Percentiles rank a stretch among this genome's conserved stretches.
These are phyloP conservation scores for Alternaria incomplexa DNA, from an alignment of 2,329 filamentous ascomycete genomes.

Conservation along the genomic window DNA sequence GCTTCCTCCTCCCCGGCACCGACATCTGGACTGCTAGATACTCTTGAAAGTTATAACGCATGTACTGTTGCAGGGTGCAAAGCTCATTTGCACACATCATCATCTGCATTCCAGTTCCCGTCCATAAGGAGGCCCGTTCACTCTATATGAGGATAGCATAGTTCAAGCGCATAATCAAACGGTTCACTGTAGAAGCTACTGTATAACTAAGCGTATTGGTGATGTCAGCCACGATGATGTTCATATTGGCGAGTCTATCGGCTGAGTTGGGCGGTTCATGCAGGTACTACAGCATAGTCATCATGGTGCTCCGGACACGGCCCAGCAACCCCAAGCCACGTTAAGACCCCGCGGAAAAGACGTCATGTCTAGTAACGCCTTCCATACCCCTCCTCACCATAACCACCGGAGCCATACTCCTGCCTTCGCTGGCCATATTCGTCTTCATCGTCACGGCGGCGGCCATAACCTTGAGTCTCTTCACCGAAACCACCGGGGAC, in stretches of 20 bases:
- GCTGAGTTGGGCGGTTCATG: background rate
- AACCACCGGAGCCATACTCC: constrained; percentile 24
- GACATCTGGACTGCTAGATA: background rate
- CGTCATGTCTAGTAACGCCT: constrained; percentile 21
- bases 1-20: background rate
- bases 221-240: background rate
- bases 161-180: background rate
- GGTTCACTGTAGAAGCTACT: background rate
- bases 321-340: background rate
- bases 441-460: constrained; percentile 17
- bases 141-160: background rate
- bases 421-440: constrained; percentile 24
- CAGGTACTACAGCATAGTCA: background rate
- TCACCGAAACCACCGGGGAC: constrained; percentile 19
- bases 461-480: constrained; percentile 14
- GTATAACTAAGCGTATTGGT: background rate
- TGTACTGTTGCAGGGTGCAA: background rate
- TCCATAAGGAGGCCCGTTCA: background rate
- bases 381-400: constrained; percentile 26
- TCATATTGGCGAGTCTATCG: background rate
- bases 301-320: constrained; percentile 2
- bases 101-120: background rate
- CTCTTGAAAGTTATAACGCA: background rate
- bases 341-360: background rate
- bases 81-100: background rate